phyloP scores from a whole-genome alignment of 371 early-diverging fungal species.

The Apophysomyces ossiformis region DNA sequence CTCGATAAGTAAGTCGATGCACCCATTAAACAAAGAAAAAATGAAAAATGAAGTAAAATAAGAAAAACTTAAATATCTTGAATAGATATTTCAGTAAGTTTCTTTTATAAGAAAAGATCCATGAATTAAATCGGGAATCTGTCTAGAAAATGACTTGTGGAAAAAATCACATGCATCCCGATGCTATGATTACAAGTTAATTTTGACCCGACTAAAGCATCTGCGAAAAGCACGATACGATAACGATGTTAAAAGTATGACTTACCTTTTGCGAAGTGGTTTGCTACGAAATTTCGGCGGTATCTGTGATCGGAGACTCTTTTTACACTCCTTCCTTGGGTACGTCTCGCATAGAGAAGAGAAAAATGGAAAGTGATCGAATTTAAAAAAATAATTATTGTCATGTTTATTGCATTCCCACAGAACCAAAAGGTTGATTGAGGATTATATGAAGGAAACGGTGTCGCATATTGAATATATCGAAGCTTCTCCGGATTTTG shows the following conservation, averaged over 20 bases:
- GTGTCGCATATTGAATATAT: slow-evolving; percentile 64
- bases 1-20: slow-evolving; percentile 47
- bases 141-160: slow-evolving; percentile 62
- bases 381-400: not conserved
- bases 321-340: slow-evolving; percentile 62
- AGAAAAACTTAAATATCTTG: no score
- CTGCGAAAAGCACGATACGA: slow-evolving; percentile 54
- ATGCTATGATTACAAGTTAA: slow-evolving; percentile 73
- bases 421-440: slow-evolving; percentile 72
- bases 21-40: no score
- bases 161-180: slow-evolving; percentile 53
- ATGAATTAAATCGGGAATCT: not conserved
- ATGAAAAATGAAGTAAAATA: no score
- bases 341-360: slow-evolving; percentile 19
- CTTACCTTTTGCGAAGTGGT: slow-evolving; percentile 65
- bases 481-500: slow-evolving; percentile 49
- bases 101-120: not conserved
- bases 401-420: not conserved
- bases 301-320: slow-evolving; percentile 67
- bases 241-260: slow-evolving; percentile 63
- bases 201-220: slow-evolving; percentile 57
- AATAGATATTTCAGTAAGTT: not conserved
- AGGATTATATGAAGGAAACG: slow-evolving; percentile 73
- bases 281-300: slow-evolving; percentile 76
- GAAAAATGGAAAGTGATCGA: not conserved